Evolutionary conservation across 176 grass and related monocot genomes (phyloP).

Genomic region (Oryza glaberrima): DNA sequence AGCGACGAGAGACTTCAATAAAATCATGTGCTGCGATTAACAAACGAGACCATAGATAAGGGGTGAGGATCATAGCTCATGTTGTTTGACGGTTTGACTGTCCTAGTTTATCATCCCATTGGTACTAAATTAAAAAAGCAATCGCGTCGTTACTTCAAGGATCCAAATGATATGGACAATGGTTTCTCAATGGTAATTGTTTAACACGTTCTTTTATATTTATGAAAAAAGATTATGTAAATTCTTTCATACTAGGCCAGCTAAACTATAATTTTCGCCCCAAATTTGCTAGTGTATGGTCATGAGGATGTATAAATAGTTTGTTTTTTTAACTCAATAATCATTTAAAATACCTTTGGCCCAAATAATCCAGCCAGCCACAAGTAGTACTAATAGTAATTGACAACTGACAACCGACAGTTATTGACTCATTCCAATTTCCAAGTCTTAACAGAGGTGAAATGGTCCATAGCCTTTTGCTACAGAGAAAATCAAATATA

Average conservation of each 20-base stretch:
- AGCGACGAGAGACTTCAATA: too few relatives aligned
- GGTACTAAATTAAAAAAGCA: too few relatives aligned
- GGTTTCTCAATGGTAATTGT: too few relatives aligned
- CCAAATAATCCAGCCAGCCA: not conserved
- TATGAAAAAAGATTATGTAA: not conserved
- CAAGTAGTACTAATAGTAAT: too few relatives aligned
- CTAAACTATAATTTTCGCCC: not conserved
- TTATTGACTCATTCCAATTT: not conserved
- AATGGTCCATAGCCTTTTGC: not conserved
- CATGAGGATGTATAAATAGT: not conserved
- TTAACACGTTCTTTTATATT: not conserved
- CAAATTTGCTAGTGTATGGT: not conserved
- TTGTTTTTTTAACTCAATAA: too few relatives aligned
- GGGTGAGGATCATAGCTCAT: not conserved
- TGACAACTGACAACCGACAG: not conserved
- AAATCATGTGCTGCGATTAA: not conserved
- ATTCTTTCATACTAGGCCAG: not conserved
- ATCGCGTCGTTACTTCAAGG: too few relatives aligned
- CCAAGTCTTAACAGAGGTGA: not conserved
- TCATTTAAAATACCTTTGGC: not conserved
- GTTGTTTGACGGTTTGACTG: not conserved
- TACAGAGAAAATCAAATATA: not conserved
- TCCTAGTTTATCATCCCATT: not conserved
- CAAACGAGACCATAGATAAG: not conserved
- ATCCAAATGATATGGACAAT: too few relatives aligned